A percentile compares a stretch with the other conserved stretches of the same genome.
phyloP scores from a whole-genome alignment of 345 rosid genomes.

The Citropsis articulata region DNA sequence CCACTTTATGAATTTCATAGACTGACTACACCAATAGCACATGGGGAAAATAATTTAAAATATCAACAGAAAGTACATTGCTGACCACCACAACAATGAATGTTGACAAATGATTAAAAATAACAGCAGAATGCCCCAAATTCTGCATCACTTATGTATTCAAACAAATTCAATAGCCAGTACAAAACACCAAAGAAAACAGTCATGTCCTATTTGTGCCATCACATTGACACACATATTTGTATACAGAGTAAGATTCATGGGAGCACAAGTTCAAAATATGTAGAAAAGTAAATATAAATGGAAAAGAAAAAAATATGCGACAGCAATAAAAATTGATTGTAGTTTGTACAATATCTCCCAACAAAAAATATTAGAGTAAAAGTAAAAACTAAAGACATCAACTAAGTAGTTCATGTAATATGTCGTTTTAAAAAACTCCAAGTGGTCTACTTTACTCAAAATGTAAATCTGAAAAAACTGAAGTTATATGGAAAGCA shows the following conservation, averaged over 20 bases:
- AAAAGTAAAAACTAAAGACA: not conserved
- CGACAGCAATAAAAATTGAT: not conserved
- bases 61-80: not conserved
- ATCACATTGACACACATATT: constrained; percentile 1
- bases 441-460: not conserved
- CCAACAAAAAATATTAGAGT: not conserved
- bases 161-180: not conserved
- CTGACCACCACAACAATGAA: not conserved
- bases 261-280: not conserved
- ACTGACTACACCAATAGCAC: not conserved
- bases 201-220: not conserved
- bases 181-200: not conserved
- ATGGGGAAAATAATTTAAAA: not conserved
- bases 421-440: not conserved
- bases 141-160: not conserved
- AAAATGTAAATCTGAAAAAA: constrained; percentile 12
- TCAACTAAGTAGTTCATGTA: not conserved
- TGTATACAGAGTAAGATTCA: not conserved
- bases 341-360: not conserved
- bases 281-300: not conserved
- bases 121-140: not conserved
- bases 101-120: not conserved
- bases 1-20: not conserved
- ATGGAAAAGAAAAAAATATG: not conserved
- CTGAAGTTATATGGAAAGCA: constrained; percentile 7